Evolutionary conservation across 2,329 filamentous ascomycete species (phyloP), one percentile per base, ranked within the genome.

Genomic region (Claviceps purpurea): DNA sequence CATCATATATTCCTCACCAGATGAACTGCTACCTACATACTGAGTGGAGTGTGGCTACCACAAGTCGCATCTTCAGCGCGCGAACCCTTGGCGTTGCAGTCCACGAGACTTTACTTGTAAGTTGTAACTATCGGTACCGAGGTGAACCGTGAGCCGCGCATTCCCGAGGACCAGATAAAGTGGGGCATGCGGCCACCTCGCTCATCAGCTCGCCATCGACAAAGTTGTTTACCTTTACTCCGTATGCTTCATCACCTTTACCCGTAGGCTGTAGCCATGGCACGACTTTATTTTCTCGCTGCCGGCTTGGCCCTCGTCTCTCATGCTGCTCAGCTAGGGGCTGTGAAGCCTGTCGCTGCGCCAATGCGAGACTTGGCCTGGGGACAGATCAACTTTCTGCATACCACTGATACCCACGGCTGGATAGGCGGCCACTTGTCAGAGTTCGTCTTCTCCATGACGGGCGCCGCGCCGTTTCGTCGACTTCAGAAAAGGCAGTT

Each of bases 371-470:
- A 89, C 59, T 75, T 98, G 51, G 78, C 82, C 60, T 96, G 90
- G 88, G 90, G 87, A n/a, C 85, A 95, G 65, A 77, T 97, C 62
- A 97, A 97, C 74, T 94, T 95, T 67, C 70, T 98, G n/a, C 90
- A 95, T 64, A 97, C 93, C 0, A 97, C 93, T 42, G 87, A 97
- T 65, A 93, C 87, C 4, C 93, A 97, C 70, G 91, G 93, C 61
- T 98, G 93, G 93, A 84, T 94, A 64, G 89, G 82, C 10, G 93
- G 93, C 1, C 93, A 98, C 73, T 71, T 97, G 5, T 84, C 90
- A 72, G 93, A 98, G 84, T 89, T 72, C 62, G 77, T 62, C 1
- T 2, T 14, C 13, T 43, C 14, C 34, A n/a, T 38, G n/a, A 14
- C 30, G 11, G 11, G 3, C 22, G 20, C 30, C 30, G 30, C 30